Evolutionary conservation across 2,329 filamentous ascomycete species (phyloP).

Genomic region (Penicillium decumbens): DNA sequence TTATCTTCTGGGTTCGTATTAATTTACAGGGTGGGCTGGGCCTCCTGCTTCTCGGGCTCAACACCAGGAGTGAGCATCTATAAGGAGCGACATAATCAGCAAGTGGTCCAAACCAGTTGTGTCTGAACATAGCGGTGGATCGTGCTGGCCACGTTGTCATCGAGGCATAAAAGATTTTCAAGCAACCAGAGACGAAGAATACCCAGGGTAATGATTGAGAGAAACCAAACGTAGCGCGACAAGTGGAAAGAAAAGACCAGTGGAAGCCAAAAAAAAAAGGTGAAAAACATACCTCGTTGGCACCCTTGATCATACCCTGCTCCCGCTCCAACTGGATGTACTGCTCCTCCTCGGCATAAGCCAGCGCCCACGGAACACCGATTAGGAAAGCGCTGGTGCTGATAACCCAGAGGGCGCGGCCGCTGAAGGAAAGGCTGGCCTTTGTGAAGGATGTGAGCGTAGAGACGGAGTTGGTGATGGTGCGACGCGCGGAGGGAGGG

Average conservation of each 20-base stretch:
- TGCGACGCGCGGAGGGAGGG: conserved; percentile 65
- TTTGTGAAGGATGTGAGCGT: conserved; percentile 43
- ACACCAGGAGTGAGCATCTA: conserved; percentile 44
- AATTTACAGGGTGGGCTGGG: conserved; percentile 38
- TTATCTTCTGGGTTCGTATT: conserved; percentile 20
- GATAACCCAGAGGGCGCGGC: conserved; percentile 85
- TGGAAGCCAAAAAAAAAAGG: neutral
- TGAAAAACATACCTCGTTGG: conserved; percentile 61
- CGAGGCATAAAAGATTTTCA: conserved; percentile 8
- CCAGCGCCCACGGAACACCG: conserved; percentile 88
- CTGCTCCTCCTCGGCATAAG: conserved; percentile 93
- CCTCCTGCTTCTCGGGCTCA: conserved; percentile 28
- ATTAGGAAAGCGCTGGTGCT: conserved; percentile 84
- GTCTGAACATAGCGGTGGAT: neutral
- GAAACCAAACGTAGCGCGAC: neutral
- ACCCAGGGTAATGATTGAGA: neutral
- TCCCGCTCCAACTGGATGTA: conserved; percentile 96
- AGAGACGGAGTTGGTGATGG: conserved; percentile 57
- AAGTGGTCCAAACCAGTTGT: neutral
- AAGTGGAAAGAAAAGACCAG: neutral
- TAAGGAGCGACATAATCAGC: conserved; percentile 13
- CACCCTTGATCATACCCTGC: conserved; percentile 90
- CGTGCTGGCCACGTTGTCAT: neutral
- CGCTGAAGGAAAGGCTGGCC: conserved; percentile 59
- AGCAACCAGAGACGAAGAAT: neutral